phyloP scores from a whole-genome alignment of 129 eudicot genomes.

The sunflower (Helianthus annuus) region HanXRQr2.0-SUNRISE NC_035436.2:50779735-50780234 shows the following conservation, averaged over 20 bases:
- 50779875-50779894: no score
- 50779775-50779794: conserved; percentile 42
- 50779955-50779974: conserved; percentile 37
- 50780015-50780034: conserved; percentile 45
- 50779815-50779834: no score
- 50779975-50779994: conserved; percentile 49
- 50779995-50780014: conserved; percentile 40
- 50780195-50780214: conserved; percentile 23
- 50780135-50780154: conserved; percentile 35
- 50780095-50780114: conserved; percentile 36
- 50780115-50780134: conserved; percentile 32
- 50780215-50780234: conserved; percentile 28
- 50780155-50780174: conserved; percentile 36
- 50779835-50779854: no score
- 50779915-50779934: neutral
- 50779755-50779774: conserved; percentile 41
- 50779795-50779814: neutral
- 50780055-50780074: conserved; percentile 44
- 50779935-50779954: neutral
- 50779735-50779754: conserved; percentile 25
- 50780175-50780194: conserved; percentile 33
- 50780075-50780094: conserved; percentile 28
- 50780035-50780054: conserved; percentile 31
- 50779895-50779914: neutral
- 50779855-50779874: no score